These are phyloP conservation scores for Selenicereus undatus DNA, from an alignment of 148 eudicot genomes.

Conservation along the genomic window DNA sequence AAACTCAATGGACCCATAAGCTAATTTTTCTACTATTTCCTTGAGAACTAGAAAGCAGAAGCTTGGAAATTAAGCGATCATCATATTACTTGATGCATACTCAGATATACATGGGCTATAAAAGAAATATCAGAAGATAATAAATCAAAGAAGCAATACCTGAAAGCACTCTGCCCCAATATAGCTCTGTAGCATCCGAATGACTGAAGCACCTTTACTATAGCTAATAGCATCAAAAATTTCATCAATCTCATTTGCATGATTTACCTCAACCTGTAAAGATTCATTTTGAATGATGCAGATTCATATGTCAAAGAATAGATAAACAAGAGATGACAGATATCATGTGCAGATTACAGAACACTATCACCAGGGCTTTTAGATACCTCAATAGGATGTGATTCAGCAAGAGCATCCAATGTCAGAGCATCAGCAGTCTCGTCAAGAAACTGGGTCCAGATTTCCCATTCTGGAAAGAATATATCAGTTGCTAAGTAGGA, in stretches of 20 bases:
- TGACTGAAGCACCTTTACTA: constrained; percentile 85
- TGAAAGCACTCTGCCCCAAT: constrained; percentile 89
- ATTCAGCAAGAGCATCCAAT: constrained; percentile 86
- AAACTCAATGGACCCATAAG: too few species aligned
- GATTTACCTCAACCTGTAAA: constrained; percentile 81
- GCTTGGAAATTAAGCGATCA: not conserved
- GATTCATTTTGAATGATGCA: not conserved
- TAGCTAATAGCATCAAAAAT: constrained; percentile 97
- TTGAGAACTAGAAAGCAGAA: not conserved
- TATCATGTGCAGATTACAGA: not conserved
- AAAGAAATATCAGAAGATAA: not conserved
- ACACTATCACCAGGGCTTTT: not conserved
- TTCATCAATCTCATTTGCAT: constrained; percentile 82
- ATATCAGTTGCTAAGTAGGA: constrained; percentile 82
- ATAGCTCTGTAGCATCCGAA: constrained; percentile 90
- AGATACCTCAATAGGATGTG: constrained; percentile 88
- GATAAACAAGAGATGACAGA: not conserved
- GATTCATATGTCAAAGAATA: not conserved
- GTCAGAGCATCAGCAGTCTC: constrained; percentile 80
- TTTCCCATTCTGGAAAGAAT: constrained; percentile 89
- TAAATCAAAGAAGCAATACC: constrained; percentile 35
- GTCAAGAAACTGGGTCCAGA: constrained; percentile 95
- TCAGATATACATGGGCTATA: not conserved
- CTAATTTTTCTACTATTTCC: not conserved
- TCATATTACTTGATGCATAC: not conserved